phyloP scores from a whole-genome alignment of 257 asterid species.

The Craterostigma plantagineum region DNA sequence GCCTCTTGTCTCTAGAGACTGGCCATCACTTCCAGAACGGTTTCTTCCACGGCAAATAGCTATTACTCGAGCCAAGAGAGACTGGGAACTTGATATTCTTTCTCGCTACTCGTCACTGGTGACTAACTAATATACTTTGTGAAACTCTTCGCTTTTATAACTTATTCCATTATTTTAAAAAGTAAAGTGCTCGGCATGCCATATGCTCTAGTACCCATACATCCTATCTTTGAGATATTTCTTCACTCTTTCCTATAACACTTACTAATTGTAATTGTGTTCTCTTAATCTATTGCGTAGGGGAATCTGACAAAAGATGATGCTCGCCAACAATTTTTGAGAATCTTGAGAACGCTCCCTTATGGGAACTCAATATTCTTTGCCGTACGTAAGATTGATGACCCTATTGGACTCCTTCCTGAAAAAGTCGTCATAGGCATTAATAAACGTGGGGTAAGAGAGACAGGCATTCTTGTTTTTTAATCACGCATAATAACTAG shows the following conservation, averaged over 20 bases:
- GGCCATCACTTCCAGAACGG: constrained; percentile 85
- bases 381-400: constrained; percentile 95
- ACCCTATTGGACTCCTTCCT: constrained; percentile 95
- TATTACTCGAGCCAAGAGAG: constrained; percentile 82
- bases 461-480: neutral
- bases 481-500: neutral
- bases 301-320: constrained; percentile 92
- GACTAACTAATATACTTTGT: too few species aligned
- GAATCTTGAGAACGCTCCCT: constrained; percentile 84
- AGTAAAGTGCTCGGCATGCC: too few species aligned
- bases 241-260: too few species aligned
- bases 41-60: constrained; percentile 89
- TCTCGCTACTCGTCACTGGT: constrained; percentile 88
- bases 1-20: constrained; percentile 37
- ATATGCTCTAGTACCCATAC: too few species aligned
- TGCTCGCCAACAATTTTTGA: constrained; percentile 85
- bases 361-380: constrained; percentile 97
- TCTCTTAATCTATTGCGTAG: constrained; percentile 19
- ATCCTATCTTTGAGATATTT: too few species aligned
- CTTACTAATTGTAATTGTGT: constrained; percentile 3
- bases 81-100: constrained; percentile 85
- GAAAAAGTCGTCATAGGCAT: constrained; percentile 83
- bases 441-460: constrained; percentile 92
- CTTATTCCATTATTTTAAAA: too few species aligned
- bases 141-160: neutral